Conservation (phyloP, 2,329 filamentous ascomycete species). For the Fusarium clavum region DNA sequence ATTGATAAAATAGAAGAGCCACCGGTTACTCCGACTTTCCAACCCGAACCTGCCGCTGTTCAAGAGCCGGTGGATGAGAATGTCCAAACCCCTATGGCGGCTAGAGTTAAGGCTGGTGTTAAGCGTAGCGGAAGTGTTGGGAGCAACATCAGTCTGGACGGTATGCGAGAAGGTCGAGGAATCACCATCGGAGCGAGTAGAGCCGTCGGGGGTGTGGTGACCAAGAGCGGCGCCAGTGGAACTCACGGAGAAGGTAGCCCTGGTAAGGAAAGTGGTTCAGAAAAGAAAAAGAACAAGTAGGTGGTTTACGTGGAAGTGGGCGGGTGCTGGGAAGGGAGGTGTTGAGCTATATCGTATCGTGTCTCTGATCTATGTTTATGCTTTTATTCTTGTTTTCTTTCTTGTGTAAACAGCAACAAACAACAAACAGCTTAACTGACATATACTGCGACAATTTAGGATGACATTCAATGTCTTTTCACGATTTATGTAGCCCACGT, state of each 20-base stretch:
- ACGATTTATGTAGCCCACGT: constrained; percentile 1
- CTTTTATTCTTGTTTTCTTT: constrained; percentile 22
- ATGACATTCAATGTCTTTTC: constrained; percentile 5
- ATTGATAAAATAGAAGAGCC: constrained; percentile 23
- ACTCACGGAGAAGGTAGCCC: constrained; percentile 30
- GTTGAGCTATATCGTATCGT: neutral
- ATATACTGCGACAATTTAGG: neutral
- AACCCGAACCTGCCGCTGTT: constrained; percentile 3
- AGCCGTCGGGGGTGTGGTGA: constrained; percentile 52
- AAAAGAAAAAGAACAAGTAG: constrained; percentile 38
- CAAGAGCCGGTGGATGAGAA: constrained; percentile 36
- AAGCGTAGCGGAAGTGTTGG: constrained; percentile 46
- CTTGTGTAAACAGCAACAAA: constrained; percentile 7
- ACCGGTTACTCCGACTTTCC: constrained; percentile 31
- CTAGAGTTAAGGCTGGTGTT: constrained; percentile 23
- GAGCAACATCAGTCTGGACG: constrained; percentile 56
- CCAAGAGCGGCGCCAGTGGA: constrained; percentile 42
- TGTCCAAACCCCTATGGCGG: constrained; percentile 30
- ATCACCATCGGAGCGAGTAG: constrained; percentile 56
- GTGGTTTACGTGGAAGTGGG: neutral
- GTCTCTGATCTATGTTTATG: constrained; percentile 6
- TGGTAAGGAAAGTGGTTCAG: constrained; percentile 23
- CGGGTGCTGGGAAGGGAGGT: neutral
- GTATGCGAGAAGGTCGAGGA: constrained; percentile 53
- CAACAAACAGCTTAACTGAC: neutral